Percentiles rank a stretch among this genome's conserved stretches.
Evolutionary conservation across 1,284 basidiomycete species (phyloP).

Genomic region (Cutaneotrichosporon daszewskae): DNA sequence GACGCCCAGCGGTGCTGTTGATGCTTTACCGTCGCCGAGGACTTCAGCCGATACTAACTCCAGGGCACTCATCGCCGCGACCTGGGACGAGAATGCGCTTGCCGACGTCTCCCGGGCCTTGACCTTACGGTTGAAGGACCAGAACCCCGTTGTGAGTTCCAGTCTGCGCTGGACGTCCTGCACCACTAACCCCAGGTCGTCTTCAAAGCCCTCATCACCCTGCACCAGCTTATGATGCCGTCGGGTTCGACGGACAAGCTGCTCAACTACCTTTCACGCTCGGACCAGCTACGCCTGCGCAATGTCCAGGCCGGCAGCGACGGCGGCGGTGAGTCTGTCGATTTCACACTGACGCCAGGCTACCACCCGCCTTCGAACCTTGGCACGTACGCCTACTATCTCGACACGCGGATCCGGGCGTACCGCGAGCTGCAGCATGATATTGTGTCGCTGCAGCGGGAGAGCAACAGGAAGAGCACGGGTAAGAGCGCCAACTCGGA

Average conservation of each 20-base stretch:
- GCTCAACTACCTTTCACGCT: slow-evolving; percentile 69
- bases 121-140: slow-evolving; percentile 74
- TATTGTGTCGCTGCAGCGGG: slow-evolving; percentile 80
- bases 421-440: slow-evolving; percentile 92
- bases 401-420: slow-evolving; percentile 81
- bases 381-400: slow-evolving; percentile 78
- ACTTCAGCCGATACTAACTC: slow-evolving; percentile 7
- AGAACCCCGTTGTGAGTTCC: slow-evolving; percentile 74
- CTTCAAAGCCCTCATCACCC: slow-evolving; percentile 90
- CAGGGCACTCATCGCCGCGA: slow-evolving; percentile 89
- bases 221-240: slow-evolving; percentile 93
- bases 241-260: slow-evolving; percentile 90
- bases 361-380: slow-evolving; percentile 81
- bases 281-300: slow-evolving; percentile 69
- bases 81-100: slow-evolving; percentile 87
- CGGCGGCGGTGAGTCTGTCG: slow-evolving; percentile 5
- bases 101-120: slow-evolving; percentile 88
- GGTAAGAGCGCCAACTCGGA: slow-evolving; percentile 41
- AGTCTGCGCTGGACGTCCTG: neutral
- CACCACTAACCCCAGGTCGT: slow-evolving; percentile 59
- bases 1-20: too few species aligned
- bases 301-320: slow-evolving; percentile 62
- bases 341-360: slow-evolving; percentile 56
- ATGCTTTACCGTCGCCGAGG: too few species aligned
- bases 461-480: slow-evolving; percentile 65